Percentiles rank a stretch among this genome's conserved stretches.
phyloP scores from a whole-genome alignment of 2,329 filamentous ascomycete species.

The Emmonsia crescens region DNA sequence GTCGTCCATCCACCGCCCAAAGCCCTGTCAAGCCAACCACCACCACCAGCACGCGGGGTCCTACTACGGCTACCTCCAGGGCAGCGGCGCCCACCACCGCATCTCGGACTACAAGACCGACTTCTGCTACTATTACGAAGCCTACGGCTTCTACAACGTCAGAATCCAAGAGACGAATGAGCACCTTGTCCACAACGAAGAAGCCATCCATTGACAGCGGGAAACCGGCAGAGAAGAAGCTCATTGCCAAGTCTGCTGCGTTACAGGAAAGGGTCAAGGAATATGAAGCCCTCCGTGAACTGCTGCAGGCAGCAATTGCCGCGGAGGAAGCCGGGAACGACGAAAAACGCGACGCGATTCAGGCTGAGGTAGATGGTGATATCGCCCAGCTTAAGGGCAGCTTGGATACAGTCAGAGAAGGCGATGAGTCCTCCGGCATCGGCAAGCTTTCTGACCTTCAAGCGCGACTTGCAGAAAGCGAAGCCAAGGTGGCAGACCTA shows the following conservation, averaged over 20 bases:
- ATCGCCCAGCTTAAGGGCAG: slow-evolving; percentile 18
- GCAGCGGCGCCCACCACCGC: slow-evolving; percentile 16
- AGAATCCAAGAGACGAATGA: background rate
- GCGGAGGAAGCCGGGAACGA: slow-evolving; percentile 18
- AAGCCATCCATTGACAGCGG: slow-evolving; percentile 6
- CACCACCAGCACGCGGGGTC: slow-evolving; percentile 9
- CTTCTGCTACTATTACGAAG: slow-evolving; percentile 5
- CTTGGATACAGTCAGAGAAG: slow-evolving; percentile 13
- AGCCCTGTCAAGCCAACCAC: slow-evolving; percentile 23
- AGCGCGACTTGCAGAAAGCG: slow-evolving; percentile 13
- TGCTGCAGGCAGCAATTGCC: slow-evolving; percentile 21
- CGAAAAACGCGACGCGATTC: slow-evolving; percentile 16
- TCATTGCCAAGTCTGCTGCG: slow-evolving; percentile 18
- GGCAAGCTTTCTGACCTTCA: slow-evolving; percentile 13
- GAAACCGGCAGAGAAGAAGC: background rate
- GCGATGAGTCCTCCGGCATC: slow-evolving; percentile 7
- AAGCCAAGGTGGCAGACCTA: slow-evolving; percentile 13
- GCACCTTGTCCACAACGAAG: slow-evolving; percentile 8
- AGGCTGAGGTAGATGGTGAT: slow-evolving; percentile 15
- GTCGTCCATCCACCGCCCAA: slow-evolving; percentile 22
- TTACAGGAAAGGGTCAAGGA: slow-evolving; percentile 21
- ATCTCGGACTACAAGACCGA: slow-evolving; percentile 4
- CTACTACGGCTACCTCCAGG: slow-evolving; percentile 14
- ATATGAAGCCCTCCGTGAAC: slow-evolving; percentile 19
- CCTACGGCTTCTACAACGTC: slow-evolving; percentile 3